Evolutionary conservation across 768 basidiomycete species (phyloP).

Genomic region (Mycena alexandri): DNA sequence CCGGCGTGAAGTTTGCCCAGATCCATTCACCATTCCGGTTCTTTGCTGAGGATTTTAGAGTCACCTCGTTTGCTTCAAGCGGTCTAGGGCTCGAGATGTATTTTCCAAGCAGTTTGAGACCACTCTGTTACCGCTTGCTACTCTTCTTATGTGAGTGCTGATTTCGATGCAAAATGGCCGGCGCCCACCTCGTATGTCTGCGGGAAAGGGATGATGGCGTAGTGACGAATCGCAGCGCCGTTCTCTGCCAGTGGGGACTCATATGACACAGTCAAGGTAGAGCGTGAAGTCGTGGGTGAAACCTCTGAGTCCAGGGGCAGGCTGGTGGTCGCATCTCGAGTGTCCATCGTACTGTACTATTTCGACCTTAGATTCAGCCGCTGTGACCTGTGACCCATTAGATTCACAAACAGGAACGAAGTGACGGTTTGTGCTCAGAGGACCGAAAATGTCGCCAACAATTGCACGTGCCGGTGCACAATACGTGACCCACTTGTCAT

Average conservation of each 20-base stretch:
- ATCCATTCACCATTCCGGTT: conserved; percentile 10
- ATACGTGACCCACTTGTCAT: too few relatives aligned
- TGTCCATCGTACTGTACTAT: too few relatives aligned
- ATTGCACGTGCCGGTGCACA: too few relatives aligned
- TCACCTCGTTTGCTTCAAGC: background rate
- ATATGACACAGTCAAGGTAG: conserved; percentile 21
- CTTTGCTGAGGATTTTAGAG: conserved; percentile 2
- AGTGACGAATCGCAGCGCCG: conserved; percentile 2
- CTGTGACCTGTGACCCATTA: too few relatives aligned
- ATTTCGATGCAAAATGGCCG: background rate
- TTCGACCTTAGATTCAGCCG: too few relatives aligned
- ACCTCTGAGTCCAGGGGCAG: too few relatives aligned
- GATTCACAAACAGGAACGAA: too few relatives aligned
- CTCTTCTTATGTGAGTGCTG: background rate
- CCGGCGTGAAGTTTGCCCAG: conserved; percentile 20
- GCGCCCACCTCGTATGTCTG: conserved; percentile 4
- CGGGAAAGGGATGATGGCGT: conserved; percentile 22
- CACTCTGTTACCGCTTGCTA: conserved; percentile 22
- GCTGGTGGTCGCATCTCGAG: too few relatives aligned
- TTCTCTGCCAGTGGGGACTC: background rate
- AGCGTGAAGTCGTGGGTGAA: too few relatives aligned
- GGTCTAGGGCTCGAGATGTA: conserved; percentile 8
- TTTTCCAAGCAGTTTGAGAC: conserved; percentile 16
- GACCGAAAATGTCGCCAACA: too few relatives aligned
- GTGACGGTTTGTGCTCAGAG: too few relatives aligned